A percentile compares a stretch with the other conserved stretches of the same genome.
These are phyloP conservation scores for Sporothrix variecibatus DNA, from an alignment of 2,329 filamentous ascomycete genomes.

Conservation along the genomic window DNA sequence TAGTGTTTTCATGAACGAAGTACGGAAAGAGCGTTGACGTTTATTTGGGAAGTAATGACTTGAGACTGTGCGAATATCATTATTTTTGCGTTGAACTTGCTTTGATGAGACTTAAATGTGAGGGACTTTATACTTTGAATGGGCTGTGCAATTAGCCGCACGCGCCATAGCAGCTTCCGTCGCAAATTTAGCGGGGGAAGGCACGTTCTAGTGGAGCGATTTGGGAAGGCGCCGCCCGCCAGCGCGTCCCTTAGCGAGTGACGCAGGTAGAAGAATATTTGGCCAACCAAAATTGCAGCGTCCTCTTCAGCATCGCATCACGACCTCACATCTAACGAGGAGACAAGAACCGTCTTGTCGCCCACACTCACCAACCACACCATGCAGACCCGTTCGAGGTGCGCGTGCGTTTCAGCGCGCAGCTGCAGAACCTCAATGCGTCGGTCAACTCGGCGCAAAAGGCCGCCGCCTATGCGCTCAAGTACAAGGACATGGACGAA, in stretches of 20 bases:
- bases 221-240: neutral
- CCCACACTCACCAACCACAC: neutral
- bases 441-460: constrained; percentile 87
- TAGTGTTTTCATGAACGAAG: too few species aligned
- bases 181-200: neutral
- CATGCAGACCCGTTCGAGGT: constrained; percentile 92
- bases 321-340: neutral
- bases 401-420: constrained; percentile 91
- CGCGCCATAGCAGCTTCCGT: neutral
- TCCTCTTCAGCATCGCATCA: constrained; percentile 1
- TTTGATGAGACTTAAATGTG: neutral
- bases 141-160: neutral
- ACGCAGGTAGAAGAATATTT: neutral
- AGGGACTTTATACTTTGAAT: neutral
- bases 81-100: neutral
- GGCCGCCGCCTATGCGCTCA: constrained; percentile 91
- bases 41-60: neutral
- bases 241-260: neutral
- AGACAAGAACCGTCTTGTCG: neutral
- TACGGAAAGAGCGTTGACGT: neutral
- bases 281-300: neutral
- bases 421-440: constrained; percentile 88
- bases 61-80: neutral
- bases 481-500: constrained; percentile 92
- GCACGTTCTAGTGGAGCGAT: neutral